Conservation (phyloP, 805 yeast species). For the Ogataea sp. region DNA sequence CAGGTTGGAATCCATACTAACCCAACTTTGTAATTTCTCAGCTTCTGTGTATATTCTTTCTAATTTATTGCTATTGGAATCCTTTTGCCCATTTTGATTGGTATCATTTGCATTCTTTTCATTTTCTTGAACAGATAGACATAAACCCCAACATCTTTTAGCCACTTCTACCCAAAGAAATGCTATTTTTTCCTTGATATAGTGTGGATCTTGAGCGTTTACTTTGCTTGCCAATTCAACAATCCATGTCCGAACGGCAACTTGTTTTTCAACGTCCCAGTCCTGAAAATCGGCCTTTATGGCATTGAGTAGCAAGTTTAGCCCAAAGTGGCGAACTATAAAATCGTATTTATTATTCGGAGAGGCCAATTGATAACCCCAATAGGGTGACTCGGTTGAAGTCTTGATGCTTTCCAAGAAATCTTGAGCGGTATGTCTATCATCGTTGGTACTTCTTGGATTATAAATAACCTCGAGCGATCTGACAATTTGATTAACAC, state of each 20-base stretch:
- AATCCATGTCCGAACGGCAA: constrained; percentile 77
- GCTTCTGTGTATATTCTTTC: constrained; percentile 28
- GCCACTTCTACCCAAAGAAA: constrained; percentile 88
- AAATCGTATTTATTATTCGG: constrained; percentile 52
- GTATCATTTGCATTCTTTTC: constrained; percentile 3
- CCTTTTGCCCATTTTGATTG: neutral
- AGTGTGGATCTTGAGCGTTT: constrained; percentile 70
- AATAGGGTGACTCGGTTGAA: constrained; percentile 77
- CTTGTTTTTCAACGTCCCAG: constrained; percentile 44
- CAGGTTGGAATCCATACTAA: constrained; percentile 74
- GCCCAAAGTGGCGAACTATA: constrained; percentile 85
- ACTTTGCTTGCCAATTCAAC: constrained; percentile 65
- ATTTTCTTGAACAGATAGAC: constrained; percentile 28
- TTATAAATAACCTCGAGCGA: constrained; percentile 74
- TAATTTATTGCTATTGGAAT: constrained; percentile 19
- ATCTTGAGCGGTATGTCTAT: constrained; percentile 45
- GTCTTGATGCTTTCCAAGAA: constrained; percentile 71
- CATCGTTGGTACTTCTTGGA: constrained; percentile 51
- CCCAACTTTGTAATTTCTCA: constrained; percentile 66
- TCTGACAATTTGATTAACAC: constrained; percentile 63
- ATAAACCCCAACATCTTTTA: constrained; percentile 84
- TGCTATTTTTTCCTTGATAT: constrained; percentile 82
- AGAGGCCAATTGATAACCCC: constrained; percentile 84
- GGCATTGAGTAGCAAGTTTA: constrained; percentile 69
- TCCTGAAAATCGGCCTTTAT: constrained; percentile 51